Evolutionary conservation across 1,284 basidiomycete genomes (phyloP).

Genomic region (Rhodotorula glutinis): DNA sequence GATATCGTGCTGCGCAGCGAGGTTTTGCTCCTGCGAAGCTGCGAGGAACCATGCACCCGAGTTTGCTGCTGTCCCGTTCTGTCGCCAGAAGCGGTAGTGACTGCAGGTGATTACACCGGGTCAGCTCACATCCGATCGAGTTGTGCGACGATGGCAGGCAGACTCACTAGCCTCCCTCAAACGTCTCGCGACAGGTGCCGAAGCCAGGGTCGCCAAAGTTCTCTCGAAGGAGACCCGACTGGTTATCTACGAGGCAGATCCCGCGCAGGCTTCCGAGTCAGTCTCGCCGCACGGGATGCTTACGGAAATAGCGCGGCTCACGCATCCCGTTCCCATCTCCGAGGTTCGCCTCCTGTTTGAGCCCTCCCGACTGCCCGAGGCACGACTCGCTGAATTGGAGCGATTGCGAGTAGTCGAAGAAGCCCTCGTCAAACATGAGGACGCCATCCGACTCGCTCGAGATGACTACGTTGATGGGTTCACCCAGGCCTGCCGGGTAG

Average conservation of each 20-base stretch:
- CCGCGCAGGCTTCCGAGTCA: not conserved
- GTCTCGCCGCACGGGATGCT: not conserved
- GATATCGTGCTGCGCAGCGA: conserved; percentile 55
- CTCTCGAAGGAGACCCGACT: conserved; percentile 74
- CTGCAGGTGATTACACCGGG: conserved; percentile 42
- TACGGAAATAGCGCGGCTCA: conserved; percentile 46
- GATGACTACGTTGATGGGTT: conserved; percentile 84
- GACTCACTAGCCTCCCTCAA: conserved; percentile 65
- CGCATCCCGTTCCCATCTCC: conserved; percentile 75
- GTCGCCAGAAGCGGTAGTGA: conserved; percentile 83
- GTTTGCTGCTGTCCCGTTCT: conserved; percentile 25
- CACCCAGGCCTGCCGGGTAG: conserved; percentile 61
- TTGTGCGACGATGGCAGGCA: too few relatives aligned
- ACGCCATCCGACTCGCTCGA: conserved; percentile 71
- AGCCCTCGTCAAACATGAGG: conserved; percentile 64
- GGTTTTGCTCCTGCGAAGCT: conserved; percentile 40
- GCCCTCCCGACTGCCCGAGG: conserved; percentile 70
- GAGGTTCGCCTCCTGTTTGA: conserved; percentile 69
- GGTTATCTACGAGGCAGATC: conserved; percentile 58
- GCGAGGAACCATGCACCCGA: conserved; percentile 82
- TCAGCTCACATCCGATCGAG: too few relatives aligned
- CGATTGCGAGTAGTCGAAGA: conserved; percentile 19
- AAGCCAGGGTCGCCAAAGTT: conserved; percentile 69
- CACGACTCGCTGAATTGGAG: conserved; percentile 54
- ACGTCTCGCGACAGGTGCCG: conserved; percentile 77